phyloP scores from a whole-genome alignment of 2,329 filamentous ascomycete genomes.

The Arthroderma sp. region DNA sequence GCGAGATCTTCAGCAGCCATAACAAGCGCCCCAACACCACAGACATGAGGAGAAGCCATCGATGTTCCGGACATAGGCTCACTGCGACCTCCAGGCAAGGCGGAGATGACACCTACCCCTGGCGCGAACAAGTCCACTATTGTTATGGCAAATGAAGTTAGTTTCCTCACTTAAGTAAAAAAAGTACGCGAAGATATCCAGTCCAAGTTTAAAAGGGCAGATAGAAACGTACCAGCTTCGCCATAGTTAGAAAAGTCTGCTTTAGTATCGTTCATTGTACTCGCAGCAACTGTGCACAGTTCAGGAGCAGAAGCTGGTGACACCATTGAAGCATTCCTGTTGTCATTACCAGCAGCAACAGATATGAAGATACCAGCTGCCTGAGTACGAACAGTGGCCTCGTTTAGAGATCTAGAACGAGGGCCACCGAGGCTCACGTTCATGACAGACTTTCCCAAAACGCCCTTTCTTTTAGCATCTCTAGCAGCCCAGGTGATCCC shows the following conservation, averaged over 20 bases:
- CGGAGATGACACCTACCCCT: conserved; percentile 40
- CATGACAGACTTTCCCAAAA: conserved; percentile 23
- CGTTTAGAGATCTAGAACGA: conserved; percentile 29
- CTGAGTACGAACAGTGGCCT: conserved; percentile 27
- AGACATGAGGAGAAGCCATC: conserved; percentile 35
- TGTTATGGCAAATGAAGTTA: not conserved
- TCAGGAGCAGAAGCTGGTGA: conserved; percentile 30
- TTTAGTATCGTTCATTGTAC: conserved; percentile 22
- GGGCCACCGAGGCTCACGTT: conserved; percentile 29
- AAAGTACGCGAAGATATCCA: conserved; percentile 20
- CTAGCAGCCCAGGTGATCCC: conserved; percentile 36
- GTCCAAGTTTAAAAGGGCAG: not conserved
- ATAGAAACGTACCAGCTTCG: conserved; percentile 21
- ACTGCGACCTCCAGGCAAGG: conserved; percentile 39
- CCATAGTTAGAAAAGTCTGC: conserved; percentile 34
- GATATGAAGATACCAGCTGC: conserved; percentile 29
- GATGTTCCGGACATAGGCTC: conserved; percentile 33
- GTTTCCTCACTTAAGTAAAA: too few relatives aligned
- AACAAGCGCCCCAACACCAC: conserved; percentile 44
- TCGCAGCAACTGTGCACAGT: conserved; percentile 34
- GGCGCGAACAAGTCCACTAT: conserved; percentile 46
- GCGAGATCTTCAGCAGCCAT: conserved; percentile 40
- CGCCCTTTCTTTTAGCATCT: conserved; percentile 22
- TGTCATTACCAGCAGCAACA: conserved; percentile 33
- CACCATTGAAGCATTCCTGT: conserved; percentile 16